phyloP scores from a whole-genome alignment of 208 protist genomes.

The Crithidia brevicula region DNA sequence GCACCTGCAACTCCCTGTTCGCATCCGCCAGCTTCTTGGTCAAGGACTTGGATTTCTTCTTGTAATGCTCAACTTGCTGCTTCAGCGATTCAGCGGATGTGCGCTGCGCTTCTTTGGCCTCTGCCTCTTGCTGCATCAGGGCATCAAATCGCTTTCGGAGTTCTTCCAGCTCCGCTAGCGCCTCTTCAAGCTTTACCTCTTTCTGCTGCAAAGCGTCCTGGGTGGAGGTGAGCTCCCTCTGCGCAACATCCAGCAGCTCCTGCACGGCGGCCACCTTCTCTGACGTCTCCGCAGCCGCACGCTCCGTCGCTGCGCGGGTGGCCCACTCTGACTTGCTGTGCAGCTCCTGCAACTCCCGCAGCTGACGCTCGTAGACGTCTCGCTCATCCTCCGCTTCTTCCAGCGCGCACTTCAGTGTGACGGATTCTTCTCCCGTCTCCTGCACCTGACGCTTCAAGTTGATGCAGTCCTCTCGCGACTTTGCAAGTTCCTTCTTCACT shows the following conservation, averaged over 20 bases:
- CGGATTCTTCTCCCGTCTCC: conserved; percentile 17
- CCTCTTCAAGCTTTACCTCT: neutral
- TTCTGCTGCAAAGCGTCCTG: neutral
- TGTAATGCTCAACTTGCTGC: conserved; percentile 18
- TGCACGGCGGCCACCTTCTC: neutral
- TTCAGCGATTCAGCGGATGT: conserved; percentile 1
- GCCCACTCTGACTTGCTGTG: neutral
- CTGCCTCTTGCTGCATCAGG: conserved; percentile 12
- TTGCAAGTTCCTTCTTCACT: conserved; percentile 2
- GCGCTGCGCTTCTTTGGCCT: conserved; percentile 1
- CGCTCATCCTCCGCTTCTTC: conserved; percentile 17
- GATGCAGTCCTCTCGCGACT: neutral
- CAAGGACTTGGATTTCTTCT: conserved; percentile 6
- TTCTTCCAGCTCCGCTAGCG: neutral
- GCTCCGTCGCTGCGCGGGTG: neutral
- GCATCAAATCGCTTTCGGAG: neutral
- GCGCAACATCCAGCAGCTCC: neutral
- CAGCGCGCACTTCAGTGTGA: conserved; percentile 9
- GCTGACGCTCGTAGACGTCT: conserved; percentile 16
- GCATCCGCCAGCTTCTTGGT: conserved; percentile 14
- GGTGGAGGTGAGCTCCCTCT: conserved; percentile 2
- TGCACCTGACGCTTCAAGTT: conserved; percentile 6
- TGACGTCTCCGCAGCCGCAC: neutral
- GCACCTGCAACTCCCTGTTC: conserved; percentile 26
- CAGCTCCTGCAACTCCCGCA: conserved; percentile 14